phyloP scores from a whole-genome alignment of 1,284 basidiomycete genomes.

The Sporisorium reilianum region DNA sequence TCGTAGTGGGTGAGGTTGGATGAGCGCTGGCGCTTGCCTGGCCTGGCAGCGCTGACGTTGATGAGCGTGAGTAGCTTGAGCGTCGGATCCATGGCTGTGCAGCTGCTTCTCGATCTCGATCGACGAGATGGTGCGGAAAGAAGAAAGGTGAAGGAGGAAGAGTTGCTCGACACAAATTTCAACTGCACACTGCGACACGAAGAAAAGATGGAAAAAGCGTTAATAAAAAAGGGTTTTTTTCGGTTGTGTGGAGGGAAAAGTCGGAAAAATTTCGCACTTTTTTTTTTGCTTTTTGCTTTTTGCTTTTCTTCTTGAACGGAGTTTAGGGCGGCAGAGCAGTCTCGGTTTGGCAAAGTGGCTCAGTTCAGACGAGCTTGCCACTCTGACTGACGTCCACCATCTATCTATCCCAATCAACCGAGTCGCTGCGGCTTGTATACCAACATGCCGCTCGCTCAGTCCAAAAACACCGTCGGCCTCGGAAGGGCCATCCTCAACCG shows the following conservation, averaged over 20 bases:
- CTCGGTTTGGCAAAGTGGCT: not conserved
- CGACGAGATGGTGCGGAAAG: slow-evolving; percentile 9
- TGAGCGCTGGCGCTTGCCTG: slow-evolving; percentile 71
- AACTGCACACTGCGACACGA: not conserved
- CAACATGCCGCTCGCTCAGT: slow-evolving; percentile 61
- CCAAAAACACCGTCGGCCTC: slow-evolving; percentile 67
- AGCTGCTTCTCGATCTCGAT: not conserved
- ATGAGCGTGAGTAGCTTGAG: slow-evolving; percentile 84
- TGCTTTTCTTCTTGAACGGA: slow-evolving; percentile 9
- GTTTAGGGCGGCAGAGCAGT: slow-evolving; percentile 12
- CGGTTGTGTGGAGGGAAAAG: slow-evolving; percentile 11
- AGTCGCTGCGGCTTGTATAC: slow-evolving; percentile 9
- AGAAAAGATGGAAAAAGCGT: not conserved
- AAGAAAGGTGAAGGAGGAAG: not conserved
- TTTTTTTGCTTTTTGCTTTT: slow-evolving; percentile 4
- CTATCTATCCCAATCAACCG: not conserved
- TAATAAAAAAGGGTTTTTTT: not conserved
- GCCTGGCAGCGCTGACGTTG: slow-evolving; percentile 83
- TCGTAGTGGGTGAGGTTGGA: slow-evolving; percentile 47
- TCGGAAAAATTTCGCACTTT: slow-evolving; percentile 10
- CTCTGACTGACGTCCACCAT: slow-evolving; percentile 4
- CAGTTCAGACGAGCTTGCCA: slow-evolving; percentile 10
- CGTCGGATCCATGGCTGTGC: slow-evolving; percentile 48
- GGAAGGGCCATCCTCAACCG: slow-evolving; percentile 67
- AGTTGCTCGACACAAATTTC: slow-evolving; percentile 4